These are phyloP conservation scores for Penicillium cataractarum DNA, from an alignment of 495 filamentous ascomycete species.

Conservation along the genomic window DNA sequence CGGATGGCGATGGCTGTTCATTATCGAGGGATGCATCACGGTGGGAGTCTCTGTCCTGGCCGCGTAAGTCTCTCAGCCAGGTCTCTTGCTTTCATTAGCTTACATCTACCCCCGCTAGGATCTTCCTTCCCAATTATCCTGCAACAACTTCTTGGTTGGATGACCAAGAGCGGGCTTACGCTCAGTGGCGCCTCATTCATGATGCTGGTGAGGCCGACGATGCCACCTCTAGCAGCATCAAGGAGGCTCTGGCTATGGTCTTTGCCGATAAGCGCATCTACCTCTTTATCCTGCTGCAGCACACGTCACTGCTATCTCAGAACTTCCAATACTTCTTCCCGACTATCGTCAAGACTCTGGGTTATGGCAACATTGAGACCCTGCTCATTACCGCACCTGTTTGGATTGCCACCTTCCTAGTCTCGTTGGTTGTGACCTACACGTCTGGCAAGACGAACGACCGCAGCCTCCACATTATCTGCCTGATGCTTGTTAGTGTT, in stretches of 20 bases:
- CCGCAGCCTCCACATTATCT: constrained; percentile 70
- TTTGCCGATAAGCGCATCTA: constrained; percentile 42
- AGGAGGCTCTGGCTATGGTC: constrained; percentile 31
- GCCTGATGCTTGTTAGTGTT: constrained; percentile 67
- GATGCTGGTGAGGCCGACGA: constrained; percentile 78
- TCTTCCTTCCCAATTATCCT: constrained; percentile 79
- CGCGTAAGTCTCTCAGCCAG: constrained; percentile 18
- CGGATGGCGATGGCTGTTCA: constrained; percentile 74
- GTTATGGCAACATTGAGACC: constrained; percentile 64
- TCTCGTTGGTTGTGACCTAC: constrained; percentile 70
- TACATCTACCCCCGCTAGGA: constrained; percentile 43
- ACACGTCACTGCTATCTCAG: constrained; percentile 40
- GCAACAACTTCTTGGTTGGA: constrained; percentile 74
- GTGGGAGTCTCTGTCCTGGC: constrained; percentile 32
- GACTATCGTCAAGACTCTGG: constrained; percentile 73
- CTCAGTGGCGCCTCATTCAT: constrained; percentile 70
- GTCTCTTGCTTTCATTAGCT: neutral
- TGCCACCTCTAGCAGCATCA: constrained; percentile 26
- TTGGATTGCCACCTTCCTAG: constrained; percentile 72
- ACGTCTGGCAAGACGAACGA: constrained; percentile 77
- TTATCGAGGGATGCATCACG: constrained; percentile 67
- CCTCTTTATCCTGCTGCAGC: constrained; percentile 41
- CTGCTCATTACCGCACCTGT: constrained; percentile 77
- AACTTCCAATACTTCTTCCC: constrained; percentile 87
- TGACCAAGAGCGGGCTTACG: constrained; percentile 67